Evolutionary conservation across 2,329 filamentous ascomycete species (phyloP).

Genomic region (Periglandula ipomoeae): DNA sequence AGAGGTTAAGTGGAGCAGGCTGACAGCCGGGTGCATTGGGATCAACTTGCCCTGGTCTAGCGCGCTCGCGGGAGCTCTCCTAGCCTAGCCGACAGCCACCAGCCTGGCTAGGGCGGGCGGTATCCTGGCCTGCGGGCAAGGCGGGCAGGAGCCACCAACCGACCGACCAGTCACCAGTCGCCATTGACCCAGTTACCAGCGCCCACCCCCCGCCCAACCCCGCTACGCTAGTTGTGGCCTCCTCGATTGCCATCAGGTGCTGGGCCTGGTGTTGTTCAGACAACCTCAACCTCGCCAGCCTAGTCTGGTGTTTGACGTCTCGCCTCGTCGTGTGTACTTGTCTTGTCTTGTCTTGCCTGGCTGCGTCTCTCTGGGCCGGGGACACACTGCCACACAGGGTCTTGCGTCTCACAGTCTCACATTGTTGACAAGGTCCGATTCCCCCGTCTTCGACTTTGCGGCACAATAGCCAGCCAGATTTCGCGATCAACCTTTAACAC

Average conservation of each 20-base stretch:
- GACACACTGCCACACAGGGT: neutral
- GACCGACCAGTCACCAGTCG: neutral
- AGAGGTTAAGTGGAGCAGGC: neutral
- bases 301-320: no score
- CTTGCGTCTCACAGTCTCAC: neutral
- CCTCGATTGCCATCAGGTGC: no score
- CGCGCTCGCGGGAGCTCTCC: slow-evolving; percentile 5
- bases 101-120: slow-evolving; percentile 5
- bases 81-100: slow-evolving; percentile 5
- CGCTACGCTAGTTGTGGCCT: neutral
- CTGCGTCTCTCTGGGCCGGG: no score
- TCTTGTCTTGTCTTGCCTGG: no score
- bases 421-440: no score
- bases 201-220: neutral
- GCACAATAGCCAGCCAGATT: neutral
- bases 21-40: neutral
- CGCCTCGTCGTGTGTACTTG: no score
- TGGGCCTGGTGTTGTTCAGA: no score
- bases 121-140: neutral
- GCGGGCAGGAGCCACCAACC: neutral
- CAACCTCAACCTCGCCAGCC: no score
- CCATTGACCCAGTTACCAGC: no score
- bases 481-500: no score
- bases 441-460: neutral
- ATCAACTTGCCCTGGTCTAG: slow-evolving; percentile 2